Percentiles rank a stretch among this genome's conserved stretches.
Evolutionary conservation across 371 early-diverging fungal species (phyloP).

Genomic region (Synchytrium microbalum): DNA sequence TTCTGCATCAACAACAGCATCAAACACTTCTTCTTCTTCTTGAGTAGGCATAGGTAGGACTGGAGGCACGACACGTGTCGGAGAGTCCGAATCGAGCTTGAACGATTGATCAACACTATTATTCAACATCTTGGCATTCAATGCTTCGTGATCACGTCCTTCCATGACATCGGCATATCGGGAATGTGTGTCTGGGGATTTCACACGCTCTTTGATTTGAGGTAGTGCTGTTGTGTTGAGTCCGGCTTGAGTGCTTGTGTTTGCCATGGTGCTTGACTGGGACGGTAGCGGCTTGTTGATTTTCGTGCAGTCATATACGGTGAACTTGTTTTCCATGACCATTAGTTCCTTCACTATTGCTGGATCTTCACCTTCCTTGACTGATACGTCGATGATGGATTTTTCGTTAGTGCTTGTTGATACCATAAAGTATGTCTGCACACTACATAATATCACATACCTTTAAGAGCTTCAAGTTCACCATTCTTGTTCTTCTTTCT

Average conservation of each 20-base stretch:
- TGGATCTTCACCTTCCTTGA: constrained; percentile 24
- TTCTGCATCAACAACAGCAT: no score
- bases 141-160: not conserved
- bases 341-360: constrained; percentile 15
- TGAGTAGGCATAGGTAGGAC: no score
- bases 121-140: not conserved
- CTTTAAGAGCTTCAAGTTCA: constrained; percentile 6
- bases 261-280: not conserved
- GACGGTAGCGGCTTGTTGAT: constrained; percentile 1
- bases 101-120: not conserved
- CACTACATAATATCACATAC: constrained; percentile 6
- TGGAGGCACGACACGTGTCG: no score
- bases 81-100: no score
- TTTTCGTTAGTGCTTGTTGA: not conserved
- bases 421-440: constrained; percentile 3
- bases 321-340: constrained; percentile 36
- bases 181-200: not conserved
- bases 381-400: not conserved
- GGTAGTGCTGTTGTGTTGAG: not conserved
- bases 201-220: not conserved
- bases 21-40: no score
- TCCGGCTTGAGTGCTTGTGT: no score
- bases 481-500: constrained; percentile 20
- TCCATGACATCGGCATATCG: not conserved
- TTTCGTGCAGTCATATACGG: constrained; percentile 34